Evolutionary conservation across 176 grass and related monocot genomes (phyloP).

Genomic region (Alloteropsis semialata): DNA sequence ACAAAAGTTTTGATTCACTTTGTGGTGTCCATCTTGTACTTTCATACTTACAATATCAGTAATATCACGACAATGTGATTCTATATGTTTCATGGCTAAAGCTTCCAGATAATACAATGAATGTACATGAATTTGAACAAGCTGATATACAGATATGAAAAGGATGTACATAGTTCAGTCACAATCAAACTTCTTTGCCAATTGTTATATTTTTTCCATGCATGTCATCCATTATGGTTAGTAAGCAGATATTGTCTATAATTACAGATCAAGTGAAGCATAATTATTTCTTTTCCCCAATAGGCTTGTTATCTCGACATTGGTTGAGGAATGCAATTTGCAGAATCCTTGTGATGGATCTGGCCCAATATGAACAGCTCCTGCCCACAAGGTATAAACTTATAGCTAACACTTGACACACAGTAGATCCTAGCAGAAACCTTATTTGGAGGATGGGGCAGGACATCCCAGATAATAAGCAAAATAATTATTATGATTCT

Average conservation of each 20-base stretch:
- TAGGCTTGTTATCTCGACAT: background rate
- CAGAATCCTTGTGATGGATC: constrained; percentile 7
- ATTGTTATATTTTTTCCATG: background rate
- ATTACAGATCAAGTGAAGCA: background rate
- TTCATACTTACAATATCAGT: background rate
- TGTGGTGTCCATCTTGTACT: background rate
- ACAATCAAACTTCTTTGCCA: background rate
- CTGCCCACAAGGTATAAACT: constrained; percentile 6
- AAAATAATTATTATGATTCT: constrained; percentile 2
- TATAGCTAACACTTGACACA: constrained; percentile 1
- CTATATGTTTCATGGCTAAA: background rate
- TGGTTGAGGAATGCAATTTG: background rate
- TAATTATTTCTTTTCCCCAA: constrained; percentile 18
- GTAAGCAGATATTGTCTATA: background rate
- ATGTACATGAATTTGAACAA: constrained; percentile 1
- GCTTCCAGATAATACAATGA: background rate
- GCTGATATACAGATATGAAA: background rate
- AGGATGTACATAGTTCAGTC: constrained; percentile 4
- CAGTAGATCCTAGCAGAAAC: background rate
- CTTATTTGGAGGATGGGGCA: background rate
- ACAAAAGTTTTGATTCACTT: constrained; percentile 36
- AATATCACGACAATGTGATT: background rate
- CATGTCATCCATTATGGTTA: background rate
- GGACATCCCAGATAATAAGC: background rate
- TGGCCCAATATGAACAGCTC: constrained; percentile 11